Base-by-base conservation (phyloP, 2,329 filamentous ascomycete species). In the Fusarium palustre region DNA sequence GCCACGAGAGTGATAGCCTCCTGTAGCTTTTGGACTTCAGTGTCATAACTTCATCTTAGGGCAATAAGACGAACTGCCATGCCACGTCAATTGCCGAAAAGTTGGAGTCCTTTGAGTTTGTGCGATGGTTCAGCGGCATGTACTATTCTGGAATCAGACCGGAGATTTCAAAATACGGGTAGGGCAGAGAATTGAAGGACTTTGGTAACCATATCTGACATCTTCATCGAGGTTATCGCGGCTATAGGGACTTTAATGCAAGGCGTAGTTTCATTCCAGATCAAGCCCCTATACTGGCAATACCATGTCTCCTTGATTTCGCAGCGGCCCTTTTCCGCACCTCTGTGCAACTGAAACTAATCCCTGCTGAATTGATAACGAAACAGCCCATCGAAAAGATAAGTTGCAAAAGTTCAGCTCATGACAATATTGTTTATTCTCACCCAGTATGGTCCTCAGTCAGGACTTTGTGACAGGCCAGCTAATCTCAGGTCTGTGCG, bases 31-130 rank as follows among this genome's bases (percentile, higher is more conserved):
- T n/a, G 31, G 1, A 20, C 5, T 20, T 13, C 12, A 13, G 36
- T 10, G 6, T 6, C n/a, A 13, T 39, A 8, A 20, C 6, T n/a
- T 13, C n/a, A 39, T 39, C 11, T 22, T 39, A 12, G 6, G n/a
- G 0, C 6, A 11, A 20, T 20, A 8, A 22, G 6, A 20, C 4
- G 3, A 20, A n/a, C 5, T 10, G 0, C 18, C 2, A 20, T 20
- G 31, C 13, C 10, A 7, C 4, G 31, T 15, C 7, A 6, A 5
- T 20, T 38, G 18, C 9, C 11, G 0, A 8, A 34, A 20, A 20
- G 3, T 10, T 7, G 36, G 20, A 7, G 1, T 1, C 11, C n/a
- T 38, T n/a, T 12, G 18, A 20, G 5, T 2, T 20, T 38, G 36
- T 11, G 20, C 12, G 36, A 20, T 38, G 10, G 2, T 13, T 11